These are phyloP conservation scores for Capronia coronata DNA, from an alignment of 2,329 filamentous ascomycete species.

Conservation along the genomic window DNA sequence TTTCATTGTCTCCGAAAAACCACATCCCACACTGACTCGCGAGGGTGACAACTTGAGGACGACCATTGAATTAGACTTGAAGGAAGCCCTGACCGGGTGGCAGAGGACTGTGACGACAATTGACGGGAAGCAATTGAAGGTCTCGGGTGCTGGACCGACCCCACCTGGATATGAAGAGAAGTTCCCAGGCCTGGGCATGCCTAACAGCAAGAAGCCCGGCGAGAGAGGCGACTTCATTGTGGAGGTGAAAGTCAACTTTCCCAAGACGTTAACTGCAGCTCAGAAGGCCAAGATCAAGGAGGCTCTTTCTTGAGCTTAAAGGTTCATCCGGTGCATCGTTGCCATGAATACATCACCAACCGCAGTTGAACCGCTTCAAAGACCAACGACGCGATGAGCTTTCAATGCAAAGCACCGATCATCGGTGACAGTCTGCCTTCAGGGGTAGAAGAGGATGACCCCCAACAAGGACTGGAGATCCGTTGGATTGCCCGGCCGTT, in stretches of 20 bases:
- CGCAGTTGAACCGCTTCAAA: too few species aligned
- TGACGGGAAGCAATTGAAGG: conserved; percentile 74
- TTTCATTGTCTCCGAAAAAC: conserved; percentile 92
- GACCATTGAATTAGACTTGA: conserved; percentile 74
- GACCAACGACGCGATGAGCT: too few species aligned
- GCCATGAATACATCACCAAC: too few species aligned
- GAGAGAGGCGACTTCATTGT: conserved; percentile 83
- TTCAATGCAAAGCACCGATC: too few species aligned
- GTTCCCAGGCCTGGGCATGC: conserved; percentile 88
- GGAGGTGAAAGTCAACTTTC: conserved; percentile 89
- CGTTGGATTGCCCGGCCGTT: too few species aligned
- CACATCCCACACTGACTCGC: conserved; percentile 74
- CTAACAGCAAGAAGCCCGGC: conserved; percentile 78
- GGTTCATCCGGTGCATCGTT: too few species aligned
- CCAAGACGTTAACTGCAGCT: conserved; percentile 62
- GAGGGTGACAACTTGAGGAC: conserved; percentile 82
- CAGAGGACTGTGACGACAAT: conserved; percentile 86
- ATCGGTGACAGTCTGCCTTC: too few species aligned
- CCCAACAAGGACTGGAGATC: too few species aligned
- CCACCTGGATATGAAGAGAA: conserved; percentile 73
- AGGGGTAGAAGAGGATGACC: too few species aligned
- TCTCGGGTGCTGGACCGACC: conserved; percentile 77
- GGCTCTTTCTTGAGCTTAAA: conserved; percentile 50
- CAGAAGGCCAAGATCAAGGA: conserved; percentile 79
- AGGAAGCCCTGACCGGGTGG: conserved; percentile 94